phyloP scores from a whole-genome alignment of 106 monocot genomes.

The Acorus calamus region DNA sequence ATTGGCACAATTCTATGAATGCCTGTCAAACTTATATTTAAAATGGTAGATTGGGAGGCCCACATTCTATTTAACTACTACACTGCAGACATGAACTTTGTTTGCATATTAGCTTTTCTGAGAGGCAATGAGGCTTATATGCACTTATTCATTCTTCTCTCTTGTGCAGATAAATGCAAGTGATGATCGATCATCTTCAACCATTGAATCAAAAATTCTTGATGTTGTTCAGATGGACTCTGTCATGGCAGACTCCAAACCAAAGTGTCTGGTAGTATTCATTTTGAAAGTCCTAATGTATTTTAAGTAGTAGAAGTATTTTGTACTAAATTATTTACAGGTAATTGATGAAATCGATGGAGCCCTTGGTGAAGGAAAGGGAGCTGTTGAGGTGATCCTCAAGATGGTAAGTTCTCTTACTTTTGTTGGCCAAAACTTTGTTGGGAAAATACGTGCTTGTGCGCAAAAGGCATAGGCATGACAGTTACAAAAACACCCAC shows the following conservation, averaged over 20 bases:
- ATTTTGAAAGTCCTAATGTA: neutral
- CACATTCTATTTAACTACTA: too few relatives aligned
- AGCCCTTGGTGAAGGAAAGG: conserved; percentile 92
- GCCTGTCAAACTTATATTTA: too few relatives aligned
- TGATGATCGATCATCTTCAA: conserved; percentile 87
- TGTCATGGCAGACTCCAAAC: conserved; percentile 74
- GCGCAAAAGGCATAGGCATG: too few relatives aligned
- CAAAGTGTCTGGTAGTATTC: conserved; percentile 82
- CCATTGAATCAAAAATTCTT: conserved; percentile 82
- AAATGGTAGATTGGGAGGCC: too few relatives aligned
- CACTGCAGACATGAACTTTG: too few relatives aligned
- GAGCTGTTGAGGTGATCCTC: conserved; percentile 85
- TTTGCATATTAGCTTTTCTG: too few relatives aligned
- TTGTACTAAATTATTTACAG: conserved; percentile 18
- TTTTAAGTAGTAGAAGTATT: neutral
- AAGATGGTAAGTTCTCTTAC: conserved; percentile 53
- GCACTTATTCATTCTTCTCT: too few relatives aligned
- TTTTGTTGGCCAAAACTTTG: too few relatives aligned
- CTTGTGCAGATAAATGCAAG: conserved; percentile 93
- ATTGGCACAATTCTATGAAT: too few relatives aligned
- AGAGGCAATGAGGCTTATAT: too few relatives aligned
- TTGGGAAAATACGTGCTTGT: too few relatives aligned
- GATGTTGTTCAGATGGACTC: conserved; percentile 96
- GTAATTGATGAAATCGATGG: conserved; percentile 99
- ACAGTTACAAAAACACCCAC: too few relatives aligned